Base-by-base conservation (phyloP, 768 basidiomycete genomes). In the Tylopilus felleus region DNA sequence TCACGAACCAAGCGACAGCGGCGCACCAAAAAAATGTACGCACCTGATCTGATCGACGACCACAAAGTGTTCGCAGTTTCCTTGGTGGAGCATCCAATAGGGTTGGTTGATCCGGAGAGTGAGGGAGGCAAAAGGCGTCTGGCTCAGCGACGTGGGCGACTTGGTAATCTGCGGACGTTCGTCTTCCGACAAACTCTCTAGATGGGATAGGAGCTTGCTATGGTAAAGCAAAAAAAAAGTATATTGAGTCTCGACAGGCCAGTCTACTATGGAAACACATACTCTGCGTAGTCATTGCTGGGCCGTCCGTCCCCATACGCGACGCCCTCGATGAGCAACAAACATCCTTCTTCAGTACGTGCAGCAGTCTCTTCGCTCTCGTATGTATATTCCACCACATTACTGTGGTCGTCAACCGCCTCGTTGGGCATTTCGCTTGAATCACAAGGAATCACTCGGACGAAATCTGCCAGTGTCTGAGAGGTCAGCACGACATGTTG, bases 51-150 rank as follows among this genome's bases (percentile, higher is more conserved):
- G 79, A 55, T 90, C 83, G 36, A 93, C 57, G 21, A 86, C 79
- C 21, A 91, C 59, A 65, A 85, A 88, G 63, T 93, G 91, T 60
- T 92, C 89, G 63, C 91, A 93, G 60, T 82, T 86, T 31, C 90
- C 91, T 50, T 80, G 78, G 62, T 93, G 91, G 17, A 92, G 73
- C 51, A 93, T 72, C 83, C 87, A 90, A 59, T 93, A 93, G 1
- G 92, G 92, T 61, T 86, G 77, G 59, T 88, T 80, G 35, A 90
- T 67, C 29, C 84, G 79, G 21, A 92, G 67, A 4, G 75, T 70
- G 22, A 93, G 76, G 1, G 82, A 78, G 1, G 74, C 68, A 38
- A 92, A 71, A 9, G 65, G 51, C 8, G 81, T 81, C 50, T 82
- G 75, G 49, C 72, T 63, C 63, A 85, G 73, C 4, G 77, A 61